Evolutionary conservation across 1,139 yeast species (phyloP).

Genomic region (Ogataea hybrid): DNA sequence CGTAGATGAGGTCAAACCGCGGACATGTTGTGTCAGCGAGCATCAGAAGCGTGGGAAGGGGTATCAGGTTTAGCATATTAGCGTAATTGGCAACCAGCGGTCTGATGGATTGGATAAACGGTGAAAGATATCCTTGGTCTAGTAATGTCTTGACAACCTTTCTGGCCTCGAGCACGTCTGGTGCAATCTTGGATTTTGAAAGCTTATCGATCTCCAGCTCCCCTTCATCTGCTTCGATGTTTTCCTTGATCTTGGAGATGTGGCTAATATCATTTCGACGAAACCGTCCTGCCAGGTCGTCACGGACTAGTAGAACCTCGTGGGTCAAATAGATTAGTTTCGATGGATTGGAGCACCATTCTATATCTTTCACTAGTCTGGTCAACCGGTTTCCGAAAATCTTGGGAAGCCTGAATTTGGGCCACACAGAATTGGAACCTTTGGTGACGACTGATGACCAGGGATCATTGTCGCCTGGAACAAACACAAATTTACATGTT

Average conservation of each 20-base stretch:
- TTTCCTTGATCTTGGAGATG: conserved; percentile 34
- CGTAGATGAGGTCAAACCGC: conserved; percentile 70
- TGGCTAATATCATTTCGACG: conserved; percentile 66
- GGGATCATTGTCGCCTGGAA: conserved; percentile 93
- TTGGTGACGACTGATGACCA: conserved; percentile 78
- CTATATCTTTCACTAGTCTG: conserved; percentile 54
- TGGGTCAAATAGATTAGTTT: conserved; percentile 77
- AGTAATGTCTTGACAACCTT: conserved; percentile 74
- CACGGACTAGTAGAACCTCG: conserved; percentile 73
- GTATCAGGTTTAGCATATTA: conserved; percentile 66
- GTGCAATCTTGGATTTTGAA: conserved; percentile 26
- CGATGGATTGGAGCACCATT: conserved; percentile 78
- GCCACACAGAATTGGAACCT: conserved; percentile 67
- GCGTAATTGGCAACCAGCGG: conserved; percentile 73
- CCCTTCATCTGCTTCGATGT: conserved; percentile 34
- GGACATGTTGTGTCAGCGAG: conserved; percentile 71
- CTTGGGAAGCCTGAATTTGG: conserved; percentile 68
- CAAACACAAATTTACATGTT: conserved; percentile 37
- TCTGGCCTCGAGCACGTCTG: conserved; percentile 62
- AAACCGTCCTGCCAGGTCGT: conserved; percentile 67
- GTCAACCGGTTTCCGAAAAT: conserved; percentile 67
- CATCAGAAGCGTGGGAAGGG: conserved; percentile 70
- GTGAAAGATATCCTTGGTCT: conserved; percentile 87
- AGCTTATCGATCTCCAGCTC: conserved; percentile 27
- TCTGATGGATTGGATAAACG: conserved; percentile 60